Base-by-base conservation (phyloP, 139 green algal genomes). In the Coelastrella sp. region DNA sequence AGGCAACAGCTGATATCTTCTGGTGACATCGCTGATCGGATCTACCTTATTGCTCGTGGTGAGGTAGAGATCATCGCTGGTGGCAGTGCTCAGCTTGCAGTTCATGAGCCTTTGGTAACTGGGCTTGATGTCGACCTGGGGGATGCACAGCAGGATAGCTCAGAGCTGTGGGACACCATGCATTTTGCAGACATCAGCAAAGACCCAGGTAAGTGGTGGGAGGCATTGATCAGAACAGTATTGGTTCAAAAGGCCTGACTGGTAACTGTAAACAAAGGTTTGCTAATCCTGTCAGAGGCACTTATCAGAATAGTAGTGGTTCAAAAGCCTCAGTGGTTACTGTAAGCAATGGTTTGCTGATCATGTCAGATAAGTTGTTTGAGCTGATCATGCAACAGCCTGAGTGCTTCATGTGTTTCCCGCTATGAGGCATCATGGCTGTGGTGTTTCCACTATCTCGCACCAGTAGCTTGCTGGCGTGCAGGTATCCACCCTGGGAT, bases 1-100 rank as follows among this genome's bases (percentile, higher is more conserved):
- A 84, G 78, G 59, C 78, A 84, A 35, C 40, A 75, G 78, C 40
- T 84, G 27, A 84, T 84, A 35, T 37, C 53, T 45, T n/a, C 78
- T 45, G 78, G 78, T 15, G 60, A 75, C 25, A 41, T 76, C 13
- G 78, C 78, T 48, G 78, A 84, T 60, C 40, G 62, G 27, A 84
- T 84, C 15, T 74, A 76, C 78, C 78, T 84, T 23, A 84, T 84
- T 25, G 60, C 60, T 51, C 30, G 19, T 38, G 78, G 78, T 37
- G 78, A 84, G 41, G 60, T 84, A 41, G 78, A 84, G 62, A 74
- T 84, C 21, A 30, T 84, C 59, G 21, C n/a, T n/a, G 4, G 17
- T 6, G 4, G 3, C 11, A 35, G 34, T 45, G 34, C 64, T n/a
- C 17, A 35, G 0, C 25, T 78, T 7, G 23, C 69, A 11, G 5